Evolutionary conservation across 108 stramenopile genomes (phyloP), one percentile per base, ranked within the genome.

Genomic region (Cyclostephanos invisitatus): DNA sequence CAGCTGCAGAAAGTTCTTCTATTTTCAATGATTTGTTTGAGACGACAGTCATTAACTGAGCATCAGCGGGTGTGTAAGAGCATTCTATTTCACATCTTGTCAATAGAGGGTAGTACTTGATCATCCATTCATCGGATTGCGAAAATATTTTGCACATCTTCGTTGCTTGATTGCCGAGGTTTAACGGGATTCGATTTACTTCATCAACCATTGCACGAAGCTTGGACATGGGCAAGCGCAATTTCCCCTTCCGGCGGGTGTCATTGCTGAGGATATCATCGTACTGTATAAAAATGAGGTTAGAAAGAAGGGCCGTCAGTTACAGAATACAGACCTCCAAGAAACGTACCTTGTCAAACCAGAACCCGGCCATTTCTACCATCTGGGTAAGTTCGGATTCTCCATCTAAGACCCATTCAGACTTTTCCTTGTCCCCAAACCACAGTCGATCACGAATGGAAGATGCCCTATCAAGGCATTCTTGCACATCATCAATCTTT

Each of bases 401-500:
- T 38, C 85, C 85, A 9, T 87, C 85, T 18, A 89, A 74, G 17
- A 57, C 49, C 89, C 89, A 92, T 18, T 48, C 35, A 42, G 67
- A 58, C 57, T 81, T 85, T 59, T 87, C 83, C 18, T 81, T 64
- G 0, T 69, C 60, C 0, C 69, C 58, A 10, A 84, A 78, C 48
- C 76, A 64, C 14, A 90, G 61, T 40, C 86, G 76, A 61, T 87
- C 84, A 22, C 87, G 87, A 53, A 92, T 74, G 44, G 48, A 38
- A n/a, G 67, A 71, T 2, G 85, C 86, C 46, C 83, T 85, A 60
- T 84, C 87, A 5, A 90, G 40, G 64, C 89, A 89, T 24, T 92
- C 91, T 25, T 78, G 65, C 22, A 92, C 59, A 18, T 92, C 91
- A 48, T 87, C 86, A 54, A 92, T 62, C 69, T 92, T 92, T 54